phyloP scores from a whole-genome alignment of 2,329 filamentous ascomycete species.

The Xylariaceae sp. region DNA sequence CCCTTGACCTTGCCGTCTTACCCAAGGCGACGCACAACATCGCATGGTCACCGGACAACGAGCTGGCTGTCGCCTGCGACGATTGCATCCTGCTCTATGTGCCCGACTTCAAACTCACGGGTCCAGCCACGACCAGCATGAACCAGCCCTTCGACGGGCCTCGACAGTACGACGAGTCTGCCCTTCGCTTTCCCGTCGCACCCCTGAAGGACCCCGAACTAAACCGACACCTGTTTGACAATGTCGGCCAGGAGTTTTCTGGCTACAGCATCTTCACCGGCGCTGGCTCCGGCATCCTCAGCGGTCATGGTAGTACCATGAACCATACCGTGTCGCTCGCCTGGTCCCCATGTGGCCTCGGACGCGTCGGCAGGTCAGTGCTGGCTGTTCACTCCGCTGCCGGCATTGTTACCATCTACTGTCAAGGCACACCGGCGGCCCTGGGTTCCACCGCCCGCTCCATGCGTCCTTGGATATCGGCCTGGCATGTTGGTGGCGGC shows the following conservation, averaged over 20 bases:
- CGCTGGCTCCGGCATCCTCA: slow-evolving; percentile 43
- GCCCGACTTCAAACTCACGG: slow-evolving; percentile 38
- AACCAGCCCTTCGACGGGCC: slow-evolving; percentile 20
- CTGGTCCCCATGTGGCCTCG: slow-evolving; percentile 57
- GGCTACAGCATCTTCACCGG: slow-evolving; percentile 36
- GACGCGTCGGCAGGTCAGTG: slow-evolving; percentile 48
- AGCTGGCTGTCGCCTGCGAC: slow-evolving; percentile 52
- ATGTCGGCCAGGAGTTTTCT: slow-evolving; percentile 24
- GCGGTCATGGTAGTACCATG: slow-evolving; percentile 45
- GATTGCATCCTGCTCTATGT: slow-evolving; percentile 50
- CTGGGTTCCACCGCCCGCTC: slow-evolving; percentile 31
- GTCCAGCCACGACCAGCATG: background rate
- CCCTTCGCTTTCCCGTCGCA: slow-evolving; percentile 30
- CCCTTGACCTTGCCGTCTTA: slow-evolving; percentile 40
- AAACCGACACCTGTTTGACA: slow-evolving; percentile 30
- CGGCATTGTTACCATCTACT: slow-evolving; percentile 47
- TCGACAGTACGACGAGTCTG: slow-evolving; percentile 31
- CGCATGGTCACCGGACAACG: slow-evolving; percentile 53
- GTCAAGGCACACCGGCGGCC: slow-evolving; percentile 38
- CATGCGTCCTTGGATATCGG: slow-evolving; percentile 44
- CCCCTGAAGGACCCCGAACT: slow-evolving; percentile 26
- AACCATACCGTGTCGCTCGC: slow-evolving; percentile 50
- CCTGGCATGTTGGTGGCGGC: slow-evolving; percentile 52
- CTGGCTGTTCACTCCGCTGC: slow-evolving; percentile 47
- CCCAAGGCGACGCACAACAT: slow-evolving; percentile 42